These are phyloP conservation scores for Chrysoporthe puriensis DNA, from an alignment of 2,329 filamentous ascomycete species.

Conservation along the genomic window DNA sequence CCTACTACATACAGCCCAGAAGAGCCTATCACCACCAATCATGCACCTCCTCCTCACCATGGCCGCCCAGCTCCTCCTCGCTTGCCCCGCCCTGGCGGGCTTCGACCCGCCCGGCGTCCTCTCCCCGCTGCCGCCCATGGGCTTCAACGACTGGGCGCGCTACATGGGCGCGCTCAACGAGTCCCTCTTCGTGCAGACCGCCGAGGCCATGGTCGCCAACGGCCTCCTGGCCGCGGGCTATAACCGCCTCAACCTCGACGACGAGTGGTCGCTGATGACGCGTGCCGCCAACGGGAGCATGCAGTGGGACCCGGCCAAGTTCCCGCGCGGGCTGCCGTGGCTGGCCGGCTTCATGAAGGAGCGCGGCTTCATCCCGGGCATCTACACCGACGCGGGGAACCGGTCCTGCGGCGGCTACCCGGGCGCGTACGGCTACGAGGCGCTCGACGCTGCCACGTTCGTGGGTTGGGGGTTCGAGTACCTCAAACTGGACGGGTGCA, in stretches of 20 bases:
- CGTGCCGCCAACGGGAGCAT: conserved; percentile 44
- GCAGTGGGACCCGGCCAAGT: conserved; percentile 45
- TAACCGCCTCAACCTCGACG: conserved; percentile 47
- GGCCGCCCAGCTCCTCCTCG: conserved; percentile 23
- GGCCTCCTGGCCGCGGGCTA: conserved; percentile 43
- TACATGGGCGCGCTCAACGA: conserved; percentile 53
- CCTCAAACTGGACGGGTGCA: conserved; percentile 47
- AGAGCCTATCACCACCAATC: background rate
- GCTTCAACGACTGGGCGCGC: conserved; percentile 56
- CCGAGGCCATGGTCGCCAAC: conserved; percentile 47
- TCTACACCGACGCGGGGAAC: conserved; percentile 50
- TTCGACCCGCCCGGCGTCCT: conserved; percentile 26
- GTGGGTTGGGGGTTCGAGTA: conserved; percentile 44
- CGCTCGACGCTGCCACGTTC: conserved; percentile 46
- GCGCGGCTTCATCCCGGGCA: conserved; percentile 48
- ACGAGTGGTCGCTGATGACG: conserved; percentile 46
- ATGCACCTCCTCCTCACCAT: conserved; percentile 15
- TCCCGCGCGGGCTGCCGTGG: conserved; percentile 48
- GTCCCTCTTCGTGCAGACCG: conserved; percentile 50
- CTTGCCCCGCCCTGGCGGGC: conserved; percentile 17
- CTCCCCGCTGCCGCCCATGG: conserved; percentile 50
- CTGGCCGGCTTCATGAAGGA: conserved; percentile 43
- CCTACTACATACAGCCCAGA: no score
- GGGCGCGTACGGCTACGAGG: conserved; percentile 45
- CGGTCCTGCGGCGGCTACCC: conserved; percentile 49